Base-by-base conservation (phyloP, 1,284 basidiomycete genomes). In the Xerocomus cyaneibrunnescens region DNA sequence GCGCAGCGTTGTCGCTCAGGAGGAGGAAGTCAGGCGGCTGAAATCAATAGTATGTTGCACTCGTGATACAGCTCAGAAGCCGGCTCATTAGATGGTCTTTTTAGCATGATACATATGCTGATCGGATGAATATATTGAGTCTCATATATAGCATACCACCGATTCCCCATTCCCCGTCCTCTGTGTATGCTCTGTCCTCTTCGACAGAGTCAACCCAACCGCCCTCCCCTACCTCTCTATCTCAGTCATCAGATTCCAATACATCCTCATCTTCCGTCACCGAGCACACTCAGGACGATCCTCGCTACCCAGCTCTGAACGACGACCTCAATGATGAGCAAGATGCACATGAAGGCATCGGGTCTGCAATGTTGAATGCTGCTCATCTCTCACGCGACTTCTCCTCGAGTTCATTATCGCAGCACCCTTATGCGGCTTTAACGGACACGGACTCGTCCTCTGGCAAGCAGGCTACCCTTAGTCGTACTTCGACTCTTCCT, bases 21-120 rank as follows among this genome's bases (percentile, higher is more conserved):
- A 92, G 68, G 89, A 92, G 62, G 89, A 92, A 74, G 82, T 92
- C 45, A 77, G 81, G 60, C 75, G 89, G 56, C 72, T 92, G 52
- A 89, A 88, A 70, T 85, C 85, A 57, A 92, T 92, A 60, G 89
- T 90, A 69, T 75, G 89, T 82, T 38, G 44, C 43, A 45, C 41
- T 46, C 45, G 52, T 53, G 43, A 55, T 55, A 37, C 19, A 30
- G 2, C 32, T 52, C 45, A 36, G 54, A 54, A 50, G 47, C 30
- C 44, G 36, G 35, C 58, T 56, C 46, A 61, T 48, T 43, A 39
- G 22, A 31, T 40, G 50, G 39, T 41, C 45, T 41, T 44, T 55
- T 57, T 64, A 92, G 89, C 89, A 92, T 65, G 89, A 92, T 70
- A 92, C 89, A 9, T 92, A 92, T 67, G 88, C 88, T 51, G 89